Base-by-base conservation (phyloP, 2,329 filamentous ascomycete genomes). In the Hypoxylon sp. region DNA sequence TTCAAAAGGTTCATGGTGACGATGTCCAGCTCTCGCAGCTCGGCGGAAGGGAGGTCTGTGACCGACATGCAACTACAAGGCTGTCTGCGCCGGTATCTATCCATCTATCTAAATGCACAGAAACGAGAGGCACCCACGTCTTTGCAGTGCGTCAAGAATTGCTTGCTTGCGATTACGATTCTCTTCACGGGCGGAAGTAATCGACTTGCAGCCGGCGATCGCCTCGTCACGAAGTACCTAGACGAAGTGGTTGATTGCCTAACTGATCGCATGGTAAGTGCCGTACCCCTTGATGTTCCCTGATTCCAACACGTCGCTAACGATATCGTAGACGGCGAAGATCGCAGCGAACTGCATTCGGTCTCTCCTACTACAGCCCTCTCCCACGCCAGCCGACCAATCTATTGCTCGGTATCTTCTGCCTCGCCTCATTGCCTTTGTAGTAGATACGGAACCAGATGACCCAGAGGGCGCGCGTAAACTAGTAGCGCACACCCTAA, bases 301-400 rank as follows among this genome's bases (percentile, higher is more conserved):
- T 2, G 2, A 8, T 50, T 15, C 32, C 5, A 3, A 42, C 3
- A 11, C 31, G 24, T 46, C 68, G 55, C 76, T 75, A 59, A 73
- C 37, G 19, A 67, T 21, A 24, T n/a, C 7, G 21, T 54, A 91
- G 88, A 95, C 93, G 1, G 92, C 93, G 60, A 97, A 93, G 76
- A 94, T 98, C 62, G 94, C 96, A 1, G 92, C 93, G 68, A 94
- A 93, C 76, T 99, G 96, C 80, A 89, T 95, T 72, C 90, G 94
- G 62, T 96, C 94, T 6, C 86, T 98, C 6, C 85, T 98, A 31
- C 82, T 97, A 2, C 84, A 91, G 73, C 81, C 87, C 58, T 82
- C 87, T 56, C 83, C 89, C 70, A 87, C 90, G 66, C 72, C 85
- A 0, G 89, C 92, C 19, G 91, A 94, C 76, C 87, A 93, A 73